Base-by-base conservation (phyloP, 805 yeast species). In the Saturnispora dispora region DNA sequence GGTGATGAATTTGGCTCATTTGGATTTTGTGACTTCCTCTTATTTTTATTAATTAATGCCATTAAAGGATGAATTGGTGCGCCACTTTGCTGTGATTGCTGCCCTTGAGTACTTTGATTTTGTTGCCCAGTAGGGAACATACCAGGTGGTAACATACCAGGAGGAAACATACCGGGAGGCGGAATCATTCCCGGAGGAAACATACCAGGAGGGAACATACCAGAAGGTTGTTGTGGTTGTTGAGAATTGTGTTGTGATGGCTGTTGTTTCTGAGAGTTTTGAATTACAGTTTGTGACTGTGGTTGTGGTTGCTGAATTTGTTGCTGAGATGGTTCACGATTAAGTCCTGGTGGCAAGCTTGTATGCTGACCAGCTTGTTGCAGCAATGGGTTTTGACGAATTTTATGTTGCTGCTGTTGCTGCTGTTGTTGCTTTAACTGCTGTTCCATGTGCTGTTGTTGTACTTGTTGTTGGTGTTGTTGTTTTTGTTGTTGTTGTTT, bases 61-160 rank as follows among this genome's bases (percentile, higher is more conserved):
- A 55, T 55, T 17, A 55, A 48, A 30, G 57, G 57, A 32, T 55
- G 57, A 6, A 47, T 52, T 45, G 57, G 53, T 2, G 48, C 20
- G 42, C 45, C 17, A 20, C 22, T 28, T 42, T 35, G 52, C 36
- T 44, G 48, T 45, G 27, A 39, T 30, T 37, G 39, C 25, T 40
- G 49, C 22, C 28, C 45, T 47, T 30, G 47, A 17, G 11, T 32
- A 32, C 32, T 51, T 18, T 25, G 32, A 8, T 11, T 11, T 23
- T n/a, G 42, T 35, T n/a, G 41, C 30, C 41, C 50, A 13, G 28
- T 36, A 39, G 50, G 45, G 6, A 41, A 22, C 49, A 46, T 37
- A 11, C 49, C 49, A 15, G 43, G 49, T 27, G 49, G 49, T 7
- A 35, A 20, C 42, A 39, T 39, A 18, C 42, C 42, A 4, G 37